Conservation (phyloP, 768 basidiomycete species). For the Coprinopsis sp. region DNA sequence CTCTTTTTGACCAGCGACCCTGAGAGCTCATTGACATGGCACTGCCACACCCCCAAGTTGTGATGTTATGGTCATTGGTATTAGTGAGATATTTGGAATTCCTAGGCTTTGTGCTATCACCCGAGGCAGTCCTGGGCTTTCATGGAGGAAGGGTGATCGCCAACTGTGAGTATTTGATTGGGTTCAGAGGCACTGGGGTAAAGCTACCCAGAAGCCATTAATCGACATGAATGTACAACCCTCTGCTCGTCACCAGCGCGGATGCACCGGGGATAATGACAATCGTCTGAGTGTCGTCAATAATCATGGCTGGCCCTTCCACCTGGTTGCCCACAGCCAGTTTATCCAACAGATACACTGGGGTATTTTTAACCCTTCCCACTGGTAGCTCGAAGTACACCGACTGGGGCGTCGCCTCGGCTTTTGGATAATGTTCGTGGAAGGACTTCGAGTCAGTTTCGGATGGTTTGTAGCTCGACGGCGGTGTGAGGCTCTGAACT, state of each 20-base stretch:
- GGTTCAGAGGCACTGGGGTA: too few relatives aligned
- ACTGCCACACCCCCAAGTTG: too few relatives aligned
- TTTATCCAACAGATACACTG: constrained; percentile 68
- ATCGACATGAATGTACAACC: constrained; percentile 54
- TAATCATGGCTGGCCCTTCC: constrained; percentile 87
- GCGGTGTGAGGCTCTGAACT: constrained; percentile 32
- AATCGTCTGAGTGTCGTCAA: constrained; percentile 94
- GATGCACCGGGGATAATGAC: constrained; percentile 74
- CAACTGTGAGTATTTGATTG: too few relatives aligned
- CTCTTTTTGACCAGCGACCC: too few relatives aligned
- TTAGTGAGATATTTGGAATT: too few relatives aligned
- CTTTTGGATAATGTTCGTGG: constrained; percentile 29
- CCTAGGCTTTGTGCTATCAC: too few relatives aligned
- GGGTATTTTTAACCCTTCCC: constrained; percentile 73
- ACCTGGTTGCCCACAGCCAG: constrained; percentile 68
- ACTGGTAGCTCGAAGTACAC: constrained; percentile 78
- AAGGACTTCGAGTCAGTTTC: not conserved
- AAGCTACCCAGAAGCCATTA: too few relatives aligned
- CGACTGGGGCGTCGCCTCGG: constrained; percentile 46
- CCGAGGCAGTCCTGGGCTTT: too few relatives aligned
- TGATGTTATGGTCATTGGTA: too few relatives aligned
- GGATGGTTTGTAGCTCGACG: constrained; percentile 2
- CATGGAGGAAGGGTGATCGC: too few relatives aligned
- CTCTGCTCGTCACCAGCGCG: constrained; percentile 64
- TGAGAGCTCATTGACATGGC: too few relatives aligned